A percentile compares a stretch with the other conserved stretches of the same genome.
phyloP scores from a whole-genome alignment of 2,329 filamentous ascomycete species.

The Rhinocladiella similis region DNA sequence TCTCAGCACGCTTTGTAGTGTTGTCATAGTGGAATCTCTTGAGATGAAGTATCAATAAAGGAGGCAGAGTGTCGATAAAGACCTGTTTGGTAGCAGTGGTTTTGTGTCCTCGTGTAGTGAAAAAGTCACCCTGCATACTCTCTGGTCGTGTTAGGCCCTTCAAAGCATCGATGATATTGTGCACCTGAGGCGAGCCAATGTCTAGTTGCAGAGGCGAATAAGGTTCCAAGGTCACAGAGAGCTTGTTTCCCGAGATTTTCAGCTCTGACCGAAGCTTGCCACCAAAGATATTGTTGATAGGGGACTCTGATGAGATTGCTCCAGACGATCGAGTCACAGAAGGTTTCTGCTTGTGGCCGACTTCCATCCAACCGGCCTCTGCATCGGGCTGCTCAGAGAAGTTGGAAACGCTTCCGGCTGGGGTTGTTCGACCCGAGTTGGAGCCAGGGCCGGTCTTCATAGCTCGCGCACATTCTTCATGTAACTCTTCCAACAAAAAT shows the following conservation, averaged over 20 bases:
- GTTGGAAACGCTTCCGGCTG: slow-evolving; percentile 45
- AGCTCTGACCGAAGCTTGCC: slow-evolving; percentile 89
- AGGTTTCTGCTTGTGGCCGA: slow-evolving; percentile 86
- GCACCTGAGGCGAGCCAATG: slow-evolving; percentile 81
- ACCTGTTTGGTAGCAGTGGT: slow-evolving; percentile 87
- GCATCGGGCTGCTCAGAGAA: slow-evolving; percentile 43
- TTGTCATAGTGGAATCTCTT: slow-evolving; percentile 98
- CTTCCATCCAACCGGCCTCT: slow-evolving; percentile 84
- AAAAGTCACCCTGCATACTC: slow-evolving; percentile 80
- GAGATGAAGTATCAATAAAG: slow-evolving; percentile 88
- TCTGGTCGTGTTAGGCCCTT: slow-evolving; percentile 82
- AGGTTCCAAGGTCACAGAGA: slow-evolving; percentile 87
- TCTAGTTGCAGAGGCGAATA: slow-evolving; percentile 95
- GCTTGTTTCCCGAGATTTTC: slow-evolving; percentile 79
- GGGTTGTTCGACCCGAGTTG: slow-evolving; percentile 47
- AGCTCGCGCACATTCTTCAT: slow-evolving; percentile 84
- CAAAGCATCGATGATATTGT: slow-evolving; percentile 89
- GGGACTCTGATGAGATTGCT: slow-evolving; percentile 69
- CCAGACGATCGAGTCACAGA: slow-evolving; percentile 86
- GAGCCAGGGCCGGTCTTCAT: slow-evolving; percentile 57
- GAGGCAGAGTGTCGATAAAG: slow-evolving; percentile 87
- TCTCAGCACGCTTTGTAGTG: slow-evolving; percentile 77
- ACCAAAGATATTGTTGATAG: slow-evolving; percentile 91
- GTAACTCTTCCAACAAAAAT: slow-evolving; percentile 86
- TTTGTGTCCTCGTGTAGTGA: slow-evolving; percentile 73